Conservation (phyloP, 352 stramenopile genomes). For the Phytophthora tubulina region DNA sequence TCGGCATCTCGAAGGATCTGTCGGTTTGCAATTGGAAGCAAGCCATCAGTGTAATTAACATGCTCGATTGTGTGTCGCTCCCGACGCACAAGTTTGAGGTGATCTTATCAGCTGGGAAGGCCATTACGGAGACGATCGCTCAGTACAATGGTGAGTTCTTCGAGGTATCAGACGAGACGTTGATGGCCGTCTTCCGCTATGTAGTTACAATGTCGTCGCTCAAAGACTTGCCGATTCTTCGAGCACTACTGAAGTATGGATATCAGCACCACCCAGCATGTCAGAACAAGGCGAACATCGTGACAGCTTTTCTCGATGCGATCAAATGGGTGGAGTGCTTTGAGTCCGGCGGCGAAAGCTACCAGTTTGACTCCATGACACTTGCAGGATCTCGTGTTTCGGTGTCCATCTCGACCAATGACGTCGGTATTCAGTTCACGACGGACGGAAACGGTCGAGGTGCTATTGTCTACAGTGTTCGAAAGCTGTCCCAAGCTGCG, state of each 20-base stretch:
- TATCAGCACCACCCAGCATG: slow-evolving; percentile 79
- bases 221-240: slow-evolving; percentile 62
- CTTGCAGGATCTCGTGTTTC: slow-evolving; percentile 67
- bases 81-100: slow-evolving; percentile 88
- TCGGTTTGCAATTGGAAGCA: slow-evolving; percentile 71
- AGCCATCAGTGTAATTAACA: slow-evolving; percentile 62
- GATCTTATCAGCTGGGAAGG: slow-evolving; percentile 63
- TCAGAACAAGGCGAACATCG: slow-evolving; percentile 66
- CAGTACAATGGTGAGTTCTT: slow-evolving; percentile 65
- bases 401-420: slow-evolving; percentile 85
- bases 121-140: slow-evolving; percentile 61
- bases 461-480: slow-evolving; percentile 78
- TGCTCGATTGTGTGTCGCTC: slow-evolving; percentile 81
- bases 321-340: slow-evolving; percentile 84
- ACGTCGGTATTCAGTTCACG: slow-evolving; percentile 87
- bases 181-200: slow-evolving; percentile 78
- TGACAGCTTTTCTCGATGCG: slow-evolving; percentile 77
- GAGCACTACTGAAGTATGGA: slow-evolving; percentile 63
- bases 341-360: slow-evolving; percentile 48
- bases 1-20: slow-evolving; percentile 75
- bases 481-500: slow-evolving; percentile 84
- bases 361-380: slow-evolving; percentile 54
- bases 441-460: slow-evolving; percentile 81
- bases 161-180: slow-evolving; percentile 64
- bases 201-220: slow-evolving; percentile 72